These are phyloP conservation scores for Alternaria infectoria DNA, from an alignment of 2,329 filamentous ascomycete species.

Conservation along the genomic window DNA sequence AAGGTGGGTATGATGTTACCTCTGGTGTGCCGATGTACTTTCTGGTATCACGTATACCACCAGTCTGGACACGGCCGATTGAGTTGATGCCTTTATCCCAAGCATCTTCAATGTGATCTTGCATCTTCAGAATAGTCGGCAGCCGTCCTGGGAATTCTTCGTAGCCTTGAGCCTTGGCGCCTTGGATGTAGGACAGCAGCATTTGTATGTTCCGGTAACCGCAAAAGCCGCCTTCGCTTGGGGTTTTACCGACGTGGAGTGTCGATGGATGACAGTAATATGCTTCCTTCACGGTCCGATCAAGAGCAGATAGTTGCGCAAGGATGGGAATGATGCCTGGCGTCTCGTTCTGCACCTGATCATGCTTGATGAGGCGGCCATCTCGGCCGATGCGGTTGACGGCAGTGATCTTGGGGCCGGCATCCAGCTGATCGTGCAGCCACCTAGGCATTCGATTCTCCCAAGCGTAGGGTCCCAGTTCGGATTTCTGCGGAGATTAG, in stretches of 20 bases:
- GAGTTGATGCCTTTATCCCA: constrained; percentile 87
- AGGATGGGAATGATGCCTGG: constrained; percentile 54
- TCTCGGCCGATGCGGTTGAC: constrained; percentile 52
- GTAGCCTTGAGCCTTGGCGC: constrained; percentile 61
- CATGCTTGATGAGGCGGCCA: constrained; percentile 51
- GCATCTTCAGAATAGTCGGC: constrained; percentile 80
- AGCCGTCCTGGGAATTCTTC: constrained; percentile 66
- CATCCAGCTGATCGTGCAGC: constrained; percentile 50
- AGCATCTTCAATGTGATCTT: constrained; percentile 83
- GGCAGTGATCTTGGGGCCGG: constrained; percentile 48
- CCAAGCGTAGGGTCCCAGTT: constrained; percentile 57
- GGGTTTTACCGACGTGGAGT: constrained; percentile 76
- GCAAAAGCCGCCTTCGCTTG: constrained; percentile 90
- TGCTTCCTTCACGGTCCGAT: constrained; percentile 68
- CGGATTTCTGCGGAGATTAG: constrained; percentile 46
- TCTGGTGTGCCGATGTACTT: constrained; percentile 97
- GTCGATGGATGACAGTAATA: constrained; percentile 81
- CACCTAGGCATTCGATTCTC: constrained; percentile 54
- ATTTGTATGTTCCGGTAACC: constrained; percentile 96
- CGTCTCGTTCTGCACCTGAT: constrained; percentile 54
- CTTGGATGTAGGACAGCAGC: constrained; percentile 78
- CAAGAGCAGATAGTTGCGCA: constrained; percentile 62
- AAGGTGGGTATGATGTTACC: constrained; percentile 54
- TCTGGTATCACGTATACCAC: constrained; percentile 83
- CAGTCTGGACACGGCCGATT: constrained; percentile 78